phyloP scores from a whole-genome alignment of 2,329 filamentous ascomycete species.

The Colletotrichum gloeosporioides region DNA sequence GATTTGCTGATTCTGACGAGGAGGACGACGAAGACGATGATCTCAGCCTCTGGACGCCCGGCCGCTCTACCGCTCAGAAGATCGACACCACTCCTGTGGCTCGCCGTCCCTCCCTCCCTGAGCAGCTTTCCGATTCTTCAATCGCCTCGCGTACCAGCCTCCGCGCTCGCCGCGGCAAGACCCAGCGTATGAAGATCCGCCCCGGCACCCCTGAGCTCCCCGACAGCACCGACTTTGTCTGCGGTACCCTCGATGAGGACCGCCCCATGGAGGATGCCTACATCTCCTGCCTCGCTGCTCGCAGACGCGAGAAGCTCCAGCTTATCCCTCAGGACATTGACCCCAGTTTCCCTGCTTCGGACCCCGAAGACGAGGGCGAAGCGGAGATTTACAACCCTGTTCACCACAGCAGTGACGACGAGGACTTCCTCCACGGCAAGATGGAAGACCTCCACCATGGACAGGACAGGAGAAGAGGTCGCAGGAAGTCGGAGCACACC shows the following conservation, averaged over 20 bases:
- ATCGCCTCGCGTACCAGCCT: constrained; percentile 50
- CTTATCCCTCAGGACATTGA: constrained; percentile 95
- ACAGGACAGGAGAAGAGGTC: constrained; percentile 53
- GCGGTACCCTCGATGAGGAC: constrained; percentile 95
- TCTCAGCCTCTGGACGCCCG: constrained; percentile 60
- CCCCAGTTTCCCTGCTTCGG: constrained; percentile 94
- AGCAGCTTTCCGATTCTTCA: constrained; percentile 66
- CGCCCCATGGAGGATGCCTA: constrained; percentile 94
- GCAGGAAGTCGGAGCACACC: constrained; percentile 55
- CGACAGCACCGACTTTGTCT: constrained; percentile 99
- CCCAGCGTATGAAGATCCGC: constrained; percentile 60
- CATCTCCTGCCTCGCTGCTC: constrained; percentile 80
- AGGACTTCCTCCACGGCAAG: constrained; percentile 73
- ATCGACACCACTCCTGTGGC: constrained; percentile 38
- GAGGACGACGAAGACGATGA: constrained; percentile 74
- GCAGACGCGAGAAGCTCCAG: constrained; percentile 81
- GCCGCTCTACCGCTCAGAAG: constrained; percentile 43
- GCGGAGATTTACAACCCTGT: constrained; percentile 66
- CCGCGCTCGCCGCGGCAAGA: constrained; percentile 35
- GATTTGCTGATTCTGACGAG: constrained; percentile 73
- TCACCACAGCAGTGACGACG: constrained; percentile 71
- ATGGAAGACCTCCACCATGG: constrained; percentile 71
- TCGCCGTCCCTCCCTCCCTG: constrained; percentile 46
- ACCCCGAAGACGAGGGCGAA: constrained; percentile 85
- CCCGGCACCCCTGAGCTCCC: constrained; percentile 82